A percentile compares a stretch with the other conserved stretches of the same genome.
phyloP scores from a whole-genome alignment of 2,329 filamentous ascomycete species.

The Endoconidiophora polonica region DNA sequence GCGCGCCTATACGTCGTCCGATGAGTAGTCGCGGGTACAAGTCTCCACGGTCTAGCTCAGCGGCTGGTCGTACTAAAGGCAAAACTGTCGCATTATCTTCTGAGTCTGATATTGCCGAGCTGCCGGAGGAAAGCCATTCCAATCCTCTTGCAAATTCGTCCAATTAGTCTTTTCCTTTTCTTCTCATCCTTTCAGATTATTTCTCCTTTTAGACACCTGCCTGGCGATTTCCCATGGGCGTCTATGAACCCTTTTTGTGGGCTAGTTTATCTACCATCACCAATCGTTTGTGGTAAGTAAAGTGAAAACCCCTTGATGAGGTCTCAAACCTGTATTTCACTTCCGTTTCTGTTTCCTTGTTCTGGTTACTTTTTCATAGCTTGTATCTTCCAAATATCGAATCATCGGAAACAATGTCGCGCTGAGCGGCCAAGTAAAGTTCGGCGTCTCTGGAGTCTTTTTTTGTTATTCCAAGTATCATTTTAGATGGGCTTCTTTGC shows the following conservation, averaged over 20 bases:
- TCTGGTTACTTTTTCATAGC: too few species aligned
- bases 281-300: too few species aligned
- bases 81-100: constrained; percentile 1
- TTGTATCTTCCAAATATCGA: too few species aligned
- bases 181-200: neutral
- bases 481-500: too few species aligned
- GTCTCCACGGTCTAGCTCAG: neutral
- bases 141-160: constrained; percentile 1
- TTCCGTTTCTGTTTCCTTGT: too few species aligned
- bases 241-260: neutral
- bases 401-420: too few species aligned
- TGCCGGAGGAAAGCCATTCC: neutral
- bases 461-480: too few species aligned
- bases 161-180: constrained; percentile 10
- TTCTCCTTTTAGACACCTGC: neutral
- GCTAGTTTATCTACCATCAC: too few species aligned
- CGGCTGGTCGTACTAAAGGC: neutral
- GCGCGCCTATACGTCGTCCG: constrained; percentile 2
- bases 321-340: too few species aligned
- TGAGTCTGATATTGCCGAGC: neutral
- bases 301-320: too few species aligned
- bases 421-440: too few species aligned
- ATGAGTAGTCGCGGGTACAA: constrained; percentile 4
- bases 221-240: neutral
- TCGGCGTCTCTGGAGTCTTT: too few species aligned